Conservation (phyloP, 140 eudicot species). For the Anethum foeniculum region DNA sequence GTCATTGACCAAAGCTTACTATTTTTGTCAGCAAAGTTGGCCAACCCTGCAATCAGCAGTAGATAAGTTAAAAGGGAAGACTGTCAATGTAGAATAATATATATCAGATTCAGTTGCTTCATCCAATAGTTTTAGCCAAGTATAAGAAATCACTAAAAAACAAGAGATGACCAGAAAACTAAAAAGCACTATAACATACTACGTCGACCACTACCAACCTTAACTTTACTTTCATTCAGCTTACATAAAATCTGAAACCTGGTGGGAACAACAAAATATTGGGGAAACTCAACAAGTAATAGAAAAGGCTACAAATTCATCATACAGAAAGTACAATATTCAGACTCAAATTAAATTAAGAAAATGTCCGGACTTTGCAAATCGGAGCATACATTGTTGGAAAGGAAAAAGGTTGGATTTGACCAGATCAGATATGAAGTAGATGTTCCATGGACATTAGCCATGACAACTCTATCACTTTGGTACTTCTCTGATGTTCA, state of each 20-base stretch:
- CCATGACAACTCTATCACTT: not conserved
- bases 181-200: not conserved
- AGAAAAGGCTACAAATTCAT: not conserved
- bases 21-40: constrained; percentile 59
- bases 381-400: not conserved
- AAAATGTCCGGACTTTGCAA: not conserved
- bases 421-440: not conserved
- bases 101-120: not conserved
- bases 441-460: not conserved
- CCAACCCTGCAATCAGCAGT: constrained; percentile 45
- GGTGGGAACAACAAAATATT: not conserved
- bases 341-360: not conserved
- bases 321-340: not conserved
- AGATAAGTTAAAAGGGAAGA: not conserved
- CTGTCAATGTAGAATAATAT: not conserved
- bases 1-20: constrained; percentile 62
- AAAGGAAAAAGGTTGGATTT: not conserved
- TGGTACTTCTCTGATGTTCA: not conserved
- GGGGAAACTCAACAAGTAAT: not conserved
- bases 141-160: not conserved
- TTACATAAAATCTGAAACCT: not conserved
- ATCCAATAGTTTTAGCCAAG: not conserved
- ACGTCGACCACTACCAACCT: not conserved
- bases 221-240: not conserved
- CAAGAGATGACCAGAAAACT: not conserved